phyloP scores from a whole-genome alignment of 2,329 filamentous ascomycete species.

The Calonectria multiphialidica region DNA sequence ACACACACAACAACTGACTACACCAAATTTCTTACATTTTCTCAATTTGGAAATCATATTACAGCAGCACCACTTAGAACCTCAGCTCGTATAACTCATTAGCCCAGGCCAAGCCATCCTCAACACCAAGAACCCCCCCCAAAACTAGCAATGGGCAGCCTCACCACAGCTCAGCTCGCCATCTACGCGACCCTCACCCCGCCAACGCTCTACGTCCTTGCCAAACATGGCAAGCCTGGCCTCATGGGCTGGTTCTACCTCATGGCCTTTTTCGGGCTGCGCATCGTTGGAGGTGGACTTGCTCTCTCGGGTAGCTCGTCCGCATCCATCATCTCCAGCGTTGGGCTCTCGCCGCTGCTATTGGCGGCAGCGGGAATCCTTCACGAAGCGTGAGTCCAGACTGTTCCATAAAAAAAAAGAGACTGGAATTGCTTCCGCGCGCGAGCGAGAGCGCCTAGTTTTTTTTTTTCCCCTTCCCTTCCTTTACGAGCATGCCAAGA shows the following conservation, averaged over 20 bases:
- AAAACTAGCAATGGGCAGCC: slow-evolving; percentile 21
- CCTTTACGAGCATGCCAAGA: neutral
- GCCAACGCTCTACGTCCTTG: slow-evolving; percentile 46
- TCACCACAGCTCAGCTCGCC: slow-evolving; percentile 45
- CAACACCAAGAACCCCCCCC: neutral
- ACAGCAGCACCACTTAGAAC: too few species aligned
- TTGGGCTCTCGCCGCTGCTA: slow-evolving; percentile 55
- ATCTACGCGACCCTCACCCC: slow-evolving; percentile 51
- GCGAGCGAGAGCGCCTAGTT: neutral
- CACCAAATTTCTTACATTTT: neutral
- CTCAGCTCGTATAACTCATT: neutral
- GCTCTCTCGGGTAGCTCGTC: slow-evolving; percentile 42
- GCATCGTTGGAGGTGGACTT: slow-evolving; percentile 49
- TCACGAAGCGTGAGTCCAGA: slow-evolving; percentile 46
- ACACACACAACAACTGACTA: neutral
- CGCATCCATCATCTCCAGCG: slow-evolving; percentile 50
- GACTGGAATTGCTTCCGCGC: neutral
- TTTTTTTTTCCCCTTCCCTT: too few species aligned
- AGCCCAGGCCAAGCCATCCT: neutral
- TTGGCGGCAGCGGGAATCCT: slow-evolving; percentile 47
- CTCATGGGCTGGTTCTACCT: slow-evolving; percentile 55
- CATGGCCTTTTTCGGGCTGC: slow-evolving; percentile 50
- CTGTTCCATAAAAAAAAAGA: too few species aligned
- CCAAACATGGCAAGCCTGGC: slow-evolving; percentile 49
- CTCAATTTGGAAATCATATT: neutral